Conservation (phyloP, 352 stramenopile species). For the Globisporangium paddicum region DNA sequence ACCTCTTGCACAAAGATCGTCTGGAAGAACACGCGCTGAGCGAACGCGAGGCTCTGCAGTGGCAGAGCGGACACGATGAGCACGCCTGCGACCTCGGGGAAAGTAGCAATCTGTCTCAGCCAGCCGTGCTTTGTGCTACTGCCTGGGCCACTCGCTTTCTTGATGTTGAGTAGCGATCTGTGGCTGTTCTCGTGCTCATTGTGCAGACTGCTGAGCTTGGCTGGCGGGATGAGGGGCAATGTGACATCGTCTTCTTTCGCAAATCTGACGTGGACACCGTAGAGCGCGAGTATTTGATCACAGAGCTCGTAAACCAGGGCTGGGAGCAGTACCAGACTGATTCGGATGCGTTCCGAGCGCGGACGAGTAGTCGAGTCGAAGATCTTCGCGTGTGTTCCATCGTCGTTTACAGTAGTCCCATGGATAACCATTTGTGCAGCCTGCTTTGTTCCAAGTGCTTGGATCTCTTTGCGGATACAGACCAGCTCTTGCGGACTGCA, state of each 20-base stretch:
- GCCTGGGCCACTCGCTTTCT: neutral
- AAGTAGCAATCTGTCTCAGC: conserved; percentile 12
- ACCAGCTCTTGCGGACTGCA: neutral
- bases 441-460: neutral
- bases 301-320: conserved; percentile 19
- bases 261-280: conserved; percentile 19
- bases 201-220: neutral
- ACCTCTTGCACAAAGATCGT: conserved; percentile 13
- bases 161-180: neutral
- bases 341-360: conserved; percentile 18
- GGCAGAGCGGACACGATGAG: conserved; percentile 18
- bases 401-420: neutral
- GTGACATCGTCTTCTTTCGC: neutral
- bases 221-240: neutral
- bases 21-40: conserved; percentile 26
- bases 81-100: conserved; percentile 20
- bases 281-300: conserved; percentile 22
- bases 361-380: neutral
- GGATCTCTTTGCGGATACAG: neutral
- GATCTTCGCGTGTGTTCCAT: neutral
- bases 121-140: conserved; percentile 14
- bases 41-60: conserved; percentile 32
- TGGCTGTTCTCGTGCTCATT: neutral
- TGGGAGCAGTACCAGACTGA: conserved; percentile 23
- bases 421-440: neutral